These are phyloP conservation scores for Rhexocercosporidium sp. DNA, from an alignment of 2,329 filamentous ascomycete genomes.

Conservation along the genomic window DNA sequence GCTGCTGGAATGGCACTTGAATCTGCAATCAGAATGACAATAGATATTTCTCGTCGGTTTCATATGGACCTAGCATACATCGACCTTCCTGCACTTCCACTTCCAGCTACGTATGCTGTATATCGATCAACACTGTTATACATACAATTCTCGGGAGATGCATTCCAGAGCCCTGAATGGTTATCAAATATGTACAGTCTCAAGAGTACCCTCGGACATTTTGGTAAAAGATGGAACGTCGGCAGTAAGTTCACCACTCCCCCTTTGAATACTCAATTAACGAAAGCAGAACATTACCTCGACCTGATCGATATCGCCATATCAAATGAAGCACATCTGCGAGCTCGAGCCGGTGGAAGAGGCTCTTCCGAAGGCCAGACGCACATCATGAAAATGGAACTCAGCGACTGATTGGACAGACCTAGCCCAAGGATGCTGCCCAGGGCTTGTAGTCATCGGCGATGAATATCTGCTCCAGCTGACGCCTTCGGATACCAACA, in stretches of 20 bases:
- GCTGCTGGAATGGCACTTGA: constrained; percentile 28
- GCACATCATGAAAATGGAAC: constrained; percentile 16
- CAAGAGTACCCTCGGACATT: constrained; percentile 29
- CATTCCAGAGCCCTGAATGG: constrained; percentile 29
- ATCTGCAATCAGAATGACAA: constrained; percentile 32
- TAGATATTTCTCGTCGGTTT: constrained; percentile 32
- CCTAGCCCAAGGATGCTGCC: constrained; percentile 43
- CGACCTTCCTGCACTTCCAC: constrained; percentile 30
- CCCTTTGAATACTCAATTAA: constrained; percentile 3
- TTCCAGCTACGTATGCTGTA: constrained; percentile 30
- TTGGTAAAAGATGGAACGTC: constrained; percentile 31
- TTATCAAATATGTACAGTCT: constrained; percentile 27
- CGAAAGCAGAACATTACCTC: constrained; percentile 24
- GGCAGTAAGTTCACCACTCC: constrained; percentile 26
- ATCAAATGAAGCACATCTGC: constrained; percentile 8
- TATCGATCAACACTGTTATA: constrained; percentile 32
- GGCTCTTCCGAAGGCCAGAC: background rate
- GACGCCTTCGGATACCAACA: constrained; percentile 55
- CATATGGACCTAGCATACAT: constrained; percentile 32
- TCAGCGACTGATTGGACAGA: background rate
- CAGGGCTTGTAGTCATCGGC: constrained; percentile 52
- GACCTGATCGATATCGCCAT: constrained; percentile 23
- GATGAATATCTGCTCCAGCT: constrained; percentile 53
- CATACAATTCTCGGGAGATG: constrained; percentile 31
- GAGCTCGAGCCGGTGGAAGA: background rate